These are phyloP conservation scores for Hygrocybe punicea DNA, from an alignment of 768 basidiomycete genomes.

Conservation along the genomic window DNA sequence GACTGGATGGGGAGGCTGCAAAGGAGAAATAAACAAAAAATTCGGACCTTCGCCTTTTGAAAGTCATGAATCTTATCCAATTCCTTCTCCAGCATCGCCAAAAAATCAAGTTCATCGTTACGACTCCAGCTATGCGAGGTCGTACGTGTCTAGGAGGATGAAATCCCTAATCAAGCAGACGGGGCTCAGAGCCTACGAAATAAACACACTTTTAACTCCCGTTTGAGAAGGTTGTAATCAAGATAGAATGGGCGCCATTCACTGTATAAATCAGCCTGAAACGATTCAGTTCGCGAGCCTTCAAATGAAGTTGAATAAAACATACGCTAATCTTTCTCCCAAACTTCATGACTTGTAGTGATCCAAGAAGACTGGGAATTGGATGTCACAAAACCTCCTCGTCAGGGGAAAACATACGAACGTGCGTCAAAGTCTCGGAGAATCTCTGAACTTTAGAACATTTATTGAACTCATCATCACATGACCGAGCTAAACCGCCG, in stretches of 20 bases:
- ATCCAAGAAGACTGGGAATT: not conserved
- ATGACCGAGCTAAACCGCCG: not conserved
- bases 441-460: not conserved
- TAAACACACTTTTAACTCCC: constrained; percentile 74
- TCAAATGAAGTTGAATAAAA: constrained; percentile 2
- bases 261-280: constrained; percentile 74
- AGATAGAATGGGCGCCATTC: constrained; percentile 93
- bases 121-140: constrained; percentile 63
- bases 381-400: not conserved
- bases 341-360: constrained; percentile 62
- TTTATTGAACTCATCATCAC: not conserved
- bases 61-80: constrained; percentile 94
- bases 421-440: not conserved
- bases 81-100: constrained; percentile 72
- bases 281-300: not conserved
- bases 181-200: not conserved
- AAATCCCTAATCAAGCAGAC: not conserved
- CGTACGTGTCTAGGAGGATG: constrained; percentile 37
- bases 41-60: constrained; percentile 79
- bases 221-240: constrained; percentile 85
- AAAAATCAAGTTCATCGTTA: constrained; percentile 80
- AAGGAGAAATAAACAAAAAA: not conserved
- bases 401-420: not conserved
- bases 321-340: constrained; percentile 71
- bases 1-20: not conserved